These are phyloP conservation scores for Herpetomonas tarakana DNA, from an alignment of 208 protist species.

Conservation along the genomic window DNA sequence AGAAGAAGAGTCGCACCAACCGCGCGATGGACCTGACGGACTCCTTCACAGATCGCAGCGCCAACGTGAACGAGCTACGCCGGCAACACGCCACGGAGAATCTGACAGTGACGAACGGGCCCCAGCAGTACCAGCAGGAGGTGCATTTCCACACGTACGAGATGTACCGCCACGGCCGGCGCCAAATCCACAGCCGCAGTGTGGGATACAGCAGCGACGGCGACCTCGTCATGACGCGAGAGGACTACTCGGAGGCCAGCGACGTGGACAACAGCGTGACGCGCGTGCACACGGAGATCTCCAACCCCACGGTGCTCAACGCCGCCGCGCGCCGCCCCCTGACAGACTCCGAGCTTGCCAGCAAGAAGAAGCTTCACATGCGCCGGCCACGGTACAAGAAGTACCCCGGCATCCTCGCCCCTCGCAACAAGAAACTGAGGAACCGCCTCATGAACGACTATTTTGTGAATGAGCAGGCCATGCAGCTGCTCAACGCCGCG, in stretches of 20 bases:
- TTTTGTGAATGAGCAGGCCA: conserved; percentile 55
- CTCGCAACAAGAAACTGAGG: conserved; percentile 66
- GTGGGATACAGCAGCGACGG: conserved; percentile 87
- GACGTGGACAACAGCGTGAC: conserved; percentile 62
- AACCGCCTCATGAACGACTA: conserved; percentile 85
- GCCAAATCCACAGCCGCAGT: conserved; percentile 68
- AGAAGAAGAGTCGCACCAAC: conserved; percentile 58
- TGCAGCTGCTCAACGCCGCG: conserved; percentile 45
- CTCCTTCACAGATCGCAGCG: conserved; percentile 25
- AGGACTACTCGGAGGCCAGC: conserved; percentile 76
- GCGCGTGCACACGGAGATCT: conserved; percentile 50
- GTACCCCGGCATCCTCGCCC: conserved; percentile 80
- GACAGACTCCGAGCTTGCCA: conserved; percentile 43
- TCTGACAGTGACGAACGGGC: conserved; percentile 63
- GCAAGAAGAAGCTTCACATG: conserved; percentile 39
- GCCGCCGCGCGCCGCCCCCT: conserved; percentile 64
- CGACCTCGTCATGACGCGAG: conserved; percentile 75
- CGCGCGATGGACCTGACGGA: conserved; percentile 67
- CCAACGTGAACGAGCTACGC: conserved; percentile 42
- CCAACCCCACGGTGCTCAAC: conserved; percentile 70
- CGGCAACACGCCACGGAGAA: conserved; percentile 59
- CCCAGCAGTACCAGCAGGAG: conserved; percentile 49
- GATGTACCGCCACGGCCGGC: conserved; percentile 73
- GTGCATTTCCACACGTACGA: conserved; percentile 89
- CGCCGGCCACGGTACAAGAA: conserved; percentile 67